Evolutionary conservation across 2,329 filamentous ascomycete genomes (phyloP), one percentile per base, ranked within the genome.

Genomic region (Ceratocystis alfenasii): DNA sequence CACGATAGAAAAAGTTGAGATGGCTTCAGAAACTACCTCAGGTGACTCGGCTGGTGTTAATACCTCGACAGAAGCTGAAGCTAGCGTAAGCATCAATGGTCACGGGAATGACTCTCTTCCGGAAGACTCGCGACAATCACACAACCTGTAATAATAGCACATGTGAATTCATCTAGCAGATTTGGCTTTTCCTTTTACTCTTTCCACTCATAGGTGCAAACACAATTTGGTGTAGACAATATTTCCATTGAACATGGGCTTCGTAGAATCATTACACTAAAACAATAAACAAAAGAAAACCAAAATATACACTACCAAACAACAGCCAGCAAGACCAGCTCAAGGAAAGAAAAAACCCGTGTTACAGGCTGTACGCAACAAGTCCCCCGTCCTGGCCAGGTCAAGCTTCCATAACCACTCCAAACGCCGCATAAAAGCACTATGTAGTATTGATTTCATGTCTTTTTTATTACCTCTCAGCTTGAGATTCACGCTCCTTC

Each of bases 191-290:
- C 3, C 8, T 41, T 41, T 12, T 41, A 41, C 36, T 41, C 22
- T 8, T 17, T 25, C 33, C 2, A 33, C 25, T 28, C 25, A 50
- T 44, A 5, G 36, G 1, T n/a, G 10, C 44, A 50, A 63, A 48
- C 36, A 30, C 48, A 63, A 30, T 2, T 20, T 20, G 25, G 33
- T 63, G 28, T 48, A 63, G 17, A 63, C 62, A 57, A 63, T 48
- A 61, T 60, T 61, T 65, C 63, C 63, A 65, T 60, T 65, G 48
- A 33, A 30, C 44, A 65, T 61, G 63, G 41, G 57, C 44, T 48
- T 65, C 63, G 53, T 65, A 36, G 45, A 65, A 65, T 65, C 63
- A 61, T 65, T 44, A 65, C 63, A 65, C 50, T 60, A 60, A 65
- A 48, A 61, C 25, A 64, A 45, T 20, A 64, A 64, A 64, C 30